These are phyloP conservation scores for Apiotrichum siamense DNA, from an alignment of 1,284 basidiomycete genomes.

Conservation along the genomic window DNA sequence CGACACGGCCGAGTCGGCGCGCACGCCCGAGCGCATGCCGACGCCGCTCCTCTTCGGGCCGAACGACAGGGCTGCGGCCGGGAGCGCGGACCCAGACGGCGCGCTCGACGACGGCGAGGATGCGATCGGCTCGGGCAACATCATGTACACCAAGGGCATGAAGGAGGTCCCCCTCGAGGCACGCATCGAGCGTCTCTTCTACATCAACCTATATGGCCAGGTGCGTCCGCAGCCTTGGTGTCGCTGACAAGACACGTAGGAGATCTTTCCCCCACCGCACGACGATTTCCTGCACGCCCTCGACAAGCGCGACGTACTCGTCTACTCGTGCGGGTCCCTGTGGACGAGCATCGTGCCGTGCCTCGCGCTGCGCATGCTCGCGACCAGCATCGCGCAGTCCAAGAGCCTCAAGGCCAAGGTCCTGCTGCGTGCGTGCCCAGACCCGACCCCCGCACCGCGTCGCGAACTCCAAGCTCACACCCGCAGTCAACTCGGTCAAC, in stretches of 20 bases:
- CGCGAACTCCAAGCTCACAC: neutral
- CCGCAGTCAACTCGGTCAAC: constrained; percentile 76
- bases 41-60: constrained; percentile 1
- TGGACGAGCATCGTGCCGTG: constrained; percentile 95
- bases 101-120: constrained; percentile 53
- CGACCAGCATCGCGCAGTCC: constrained; percentile 69
- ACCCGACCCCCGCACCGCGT: neutral
- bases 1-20: constrained; percentile 34
- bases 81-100: too few species aligned
- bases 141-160: constrained; percentile 44
- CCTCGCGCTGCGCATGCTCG: constrained; percentile 76
- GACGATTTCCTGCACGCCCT: constrained; percentile 68
- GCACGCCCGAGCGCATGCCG: constrained; percentile 10
- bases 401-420: constrained; percentile 69
- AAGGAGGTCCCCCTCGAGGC: constrained; percentile 59
- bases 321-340: constrained; percentile 87
- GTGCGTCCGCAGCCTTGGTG: constrained; percentile 20
- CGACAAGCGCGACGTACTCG: constrained; percentile 60
- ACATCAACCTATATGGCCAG: constrained; percentile 88
- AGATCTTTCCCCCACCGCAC: constrained; percentile 83
- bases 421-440: constrained; percentile 60
- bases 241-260: constrained; percentile 42
- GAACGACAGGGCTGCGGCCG: too few species aligned
- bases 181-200: constrained; percentile 66
- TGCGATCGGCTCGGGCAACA: constrained; percentile 43